Conservation (phyloP, 2,329 filamentous ascomycete species). For the Xylaria hypoxylon region DNA sequence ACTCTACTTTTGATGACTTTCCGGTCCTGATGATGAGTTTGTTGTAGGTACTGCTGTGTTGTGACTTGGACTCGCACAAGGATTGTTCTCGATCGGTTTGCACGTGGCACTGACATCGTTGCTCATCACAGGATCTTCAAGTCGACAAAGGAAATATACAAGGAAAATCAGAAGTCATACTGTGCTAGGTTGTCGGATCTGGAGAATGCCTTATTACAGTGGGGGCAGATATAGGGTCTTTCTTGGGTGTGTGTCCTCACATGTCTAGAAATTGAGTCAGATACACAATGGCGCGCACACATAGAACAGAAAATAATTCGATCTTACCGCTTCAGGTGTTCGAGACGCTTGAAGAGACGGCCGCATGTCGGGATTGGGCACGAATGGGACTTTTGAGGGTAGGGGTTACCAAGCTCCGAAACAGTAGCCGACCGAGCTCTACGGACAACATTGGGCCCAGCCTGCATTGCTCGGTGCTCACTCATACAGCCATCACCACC, state of each 20-base stretch:
- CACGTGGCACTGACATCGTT: conserved; percentile 53
- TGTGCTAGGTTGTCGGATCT: conserved; percentile 99
- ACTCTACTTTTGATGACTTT: conserved; percentile 37
- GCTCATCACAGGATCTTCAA: conserved; percentile 57
- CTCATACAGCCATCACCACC: conserved; percentile 68
- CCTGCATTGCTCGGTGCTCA: conserved; percentile 75
- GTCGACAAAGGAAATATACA: conserved; percentile 53
- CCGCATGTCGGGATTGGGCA: conserved; percentile 99
- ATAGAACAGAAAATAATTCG: conserved; percentile 56
- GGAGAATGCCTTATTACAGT: conserved; percentile 99
- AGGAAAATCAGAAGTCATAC: conserved; percentile 68
- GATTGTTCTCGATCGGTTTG: conserved; percentile 47
- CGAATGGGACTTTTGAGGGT: conserved; percentile 97
- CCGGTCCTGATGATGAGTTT: conserved; percentile 48
- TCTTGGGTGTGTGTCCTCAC: conserved; percentile 99
- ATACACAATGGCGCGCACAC: conserved; percentile 56
- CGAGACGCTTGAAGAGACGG: conserved; percentile 96
- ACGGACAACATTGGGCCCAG: conserved; percentile 81
- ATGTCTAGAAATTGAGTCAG: conserved; percentile 76
- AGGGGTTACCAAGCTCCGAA: conserved; percentile 90
- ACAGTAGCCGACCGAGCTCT: conserved; percentile 93
- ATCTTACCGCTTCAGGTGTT: conserved; percentile 97
- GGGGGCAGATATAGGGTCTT: conserved; percentile 95
- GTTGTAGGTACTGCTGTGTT: conserved; percentile 53
- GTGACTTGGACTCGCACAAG: conserved; percentile 49